A percentile compares a stretch with the other conserved stretches of the same genome.
phyloP scores from a whole-genome alignment of 805 yeast species.

The Cyberlindnera lachancei region DNA sequence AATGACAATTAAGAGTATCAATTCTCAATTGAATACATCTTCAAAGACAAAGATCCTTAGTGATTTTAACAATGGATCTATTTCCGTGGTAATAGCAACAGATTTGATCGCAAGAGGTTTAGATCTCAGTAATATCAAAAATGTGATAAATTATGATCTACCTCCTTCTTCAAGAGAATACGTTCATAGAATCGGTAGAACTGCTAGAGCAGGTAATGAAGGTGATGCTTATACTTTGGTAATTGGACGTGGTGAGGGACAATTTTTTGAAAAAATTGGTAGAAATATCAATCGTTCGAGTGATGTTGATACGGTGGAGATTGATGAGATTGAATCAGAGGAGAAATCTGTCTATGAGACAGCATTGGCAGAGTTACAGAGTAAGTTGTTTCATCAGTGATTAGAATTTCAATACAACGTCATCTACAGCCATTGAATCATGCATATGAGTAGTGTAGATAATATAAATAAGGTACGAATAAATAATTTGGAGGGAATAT shows the following conservation, averaged over 20 bases:
- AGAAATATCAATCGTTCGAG: conserved; percentile 45
- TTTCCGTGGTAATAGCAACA: conserved; percentile 62
- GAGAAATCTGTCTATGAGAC: conserved; percentile 34
- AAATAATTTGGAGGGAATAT: no score
- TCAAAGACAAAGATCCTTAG: conserved; percentile 51
- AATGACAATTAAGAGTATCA: conserved; percentile 38
- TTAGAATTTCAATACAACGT: no score
- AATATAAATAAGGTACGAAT: no score
- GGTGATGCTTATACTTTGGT: conserved; percentile 74
- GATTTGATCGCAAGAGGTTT: conserved; percentile 96
- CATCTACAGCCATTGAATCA: no score
- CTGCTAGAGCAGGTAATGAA: conserved; percentile 81
- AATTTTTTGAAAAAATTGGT: conserved; percentile 48
- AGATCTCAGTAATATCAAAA: conserved; percentile 61
- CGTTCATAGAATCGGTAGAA: conserved; percentile 94
- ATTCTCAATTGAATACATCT: conserved; percentile 47
- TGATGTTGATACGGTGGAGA: conserved; percentile 28
- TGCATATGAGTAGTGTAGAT: no score
- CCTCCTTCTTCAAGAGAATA: conserved; percentile 88
- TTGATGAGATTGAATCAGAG: conserved; percentile 14
- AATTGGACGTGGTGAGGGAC: conserved; percentile 73
- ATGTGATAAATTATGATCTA: conserved; percentile 84
- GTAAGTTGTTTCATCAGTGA: conserved; percentile 25
- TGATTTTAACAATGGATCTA: conserved; percentile 47
- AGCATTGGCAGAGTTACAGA: conserved; percentile 38